A percentile compares a stretch with the other conserved stretches of the same genome.
Evolutionary conservation across 169 alveolate species (phyloP).

Genomic region (Pseudocohnilembus persalinus): DNA sequence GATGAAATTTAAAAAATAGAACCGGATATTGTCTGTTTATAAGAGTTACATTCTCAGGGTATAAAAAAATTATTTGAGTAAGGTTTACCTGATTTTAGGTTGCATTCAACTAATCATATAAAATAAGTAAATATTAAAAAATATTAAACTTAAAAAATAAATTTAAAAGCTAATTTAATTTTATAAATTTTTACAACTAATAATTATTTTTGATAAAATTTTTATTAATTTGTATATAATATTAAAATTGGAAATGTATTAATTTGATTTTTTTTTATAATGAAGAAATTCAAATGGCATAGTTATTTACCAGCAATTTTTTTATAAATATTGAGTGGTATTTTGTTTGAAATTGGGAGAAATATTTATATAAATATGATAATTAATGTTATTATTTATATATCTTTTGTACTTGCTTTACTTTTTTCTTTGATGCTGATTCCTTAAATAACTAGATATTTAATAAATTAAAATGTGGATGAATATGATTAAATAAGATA

Average conservation of each 20-base stretch:
- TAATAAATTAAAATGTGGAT: not conserved
- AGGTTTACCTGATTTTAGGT: not conserved
- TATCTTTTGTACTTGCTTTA: no score
- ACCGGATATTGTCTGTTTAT: not conserved
- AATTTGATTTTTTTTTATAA: no score
- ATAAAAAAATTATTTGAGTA: no score
- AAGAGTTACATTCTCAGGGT: not conserved
- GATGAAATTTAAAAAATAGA: not conserved
- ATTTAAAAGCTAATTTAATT: not conserved
- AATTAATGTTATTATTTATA: no score
- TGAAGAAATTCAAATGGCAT: not conserved
- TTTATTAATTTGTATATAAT: no score
- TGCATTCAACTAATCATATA: not conserved
- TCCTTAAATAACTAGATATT: not conserved
- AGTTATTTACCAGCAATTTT: not conserved
- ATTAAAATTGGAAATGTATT: no score
- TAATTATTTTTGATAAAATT: no score
- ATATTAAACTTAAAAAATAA: not conserved
- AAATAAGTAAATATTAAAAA: not conserved
- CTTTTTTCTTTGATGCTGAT: not conserved
- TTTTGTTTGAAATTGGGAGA: no score
- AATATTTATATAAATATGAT: no score
- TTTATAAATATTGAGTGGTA: no score
- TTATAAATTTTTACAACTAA: no score
- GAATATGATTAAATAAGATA: not conserved